phyloP scores from a whole-genome alignment of 306 rosid species.

The Macrotyloma uniflorum region DNA sequence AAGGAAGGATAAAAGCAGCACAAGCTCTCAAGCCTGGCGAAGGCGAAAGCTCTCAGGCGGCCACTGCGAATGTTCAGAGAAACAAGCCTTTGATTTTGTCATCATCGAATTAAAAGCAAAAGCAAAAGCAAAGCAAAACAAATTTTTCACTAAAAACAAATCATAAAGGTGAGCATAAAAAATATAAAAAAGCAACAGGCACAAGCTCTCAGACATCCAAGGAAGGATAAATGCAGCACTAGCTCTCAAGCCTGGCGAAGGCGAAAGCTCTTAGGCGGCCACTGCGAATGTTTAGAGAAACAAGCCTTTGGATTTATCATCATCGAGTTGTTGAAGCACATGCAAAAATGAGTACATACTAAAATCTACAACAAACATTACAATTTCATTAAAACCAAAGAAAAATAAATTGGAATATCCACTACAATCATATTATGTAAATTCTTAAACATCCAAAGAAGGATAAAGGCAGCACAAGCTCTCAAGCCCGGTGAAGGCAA shows the following conservation, averaged over 20 bases:
- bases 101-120: no score
- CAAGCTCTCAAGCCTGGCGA: constrained; percentile 51
- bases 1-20: constrained; percentile 49
- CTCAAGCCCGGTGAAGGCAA: constrained; percentile 54
- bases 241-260: constrained; percentile 62
- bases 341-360: no score
- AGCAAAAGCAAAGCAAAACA: no score
- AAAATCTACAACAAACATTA: no score
- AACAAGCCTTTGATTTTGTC: constrained; percentile 40
- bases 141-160: no score
- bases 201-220: constrained; percentile 58
- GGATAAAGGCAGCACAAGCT: constrained; percentile 41
- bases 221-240: constrained; percentile 45
- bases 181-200: no score
- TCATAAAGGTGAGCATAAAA: no score
- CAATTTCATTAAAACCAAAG: no score
- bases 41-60: constrained; percentile 51
- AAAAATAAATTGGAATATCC: no score
- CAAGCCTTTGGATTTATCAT: constrained; percentile 55
- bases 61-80: constrained; percentile 59
- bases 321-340: constrained; percentile 7
- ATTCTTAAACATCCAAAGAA: constrained; percentile 53
- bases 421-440: no score
- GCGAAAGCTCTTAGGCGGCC: constrained; percentile 54
- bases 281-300: constrained; percentile 60